Base-by-base conservation (phyloP, 345 rosid genomes). In the Hypericum androsaemum region DNA sequence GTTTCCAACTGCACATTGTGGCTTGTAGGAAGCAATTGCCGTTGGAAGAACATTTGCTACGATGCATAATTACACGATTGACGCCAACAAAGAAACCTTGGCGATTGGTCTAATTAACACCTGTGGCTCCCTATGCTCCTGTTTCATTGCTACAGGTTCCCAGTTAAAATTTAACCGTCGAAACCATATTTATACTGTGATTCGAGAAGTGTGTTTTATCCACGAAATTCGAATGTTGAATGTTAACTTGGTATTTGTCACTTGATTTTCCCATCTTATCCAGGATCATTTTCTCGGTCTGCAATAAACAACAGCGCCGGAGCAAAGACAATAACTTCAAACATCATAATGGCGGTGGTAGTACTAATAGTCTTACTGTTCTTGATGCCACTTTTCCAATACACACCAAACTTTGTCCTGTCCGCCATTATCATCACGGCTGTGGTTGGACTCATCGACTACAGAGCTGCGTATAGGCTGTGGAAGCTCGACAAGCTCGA, bases 61-160 rank as follows among this genome's bases (percentile, higher is more conserved):
- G 14, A 55, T 94, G 43, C 74, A 75, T 57, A 86, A 86, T 64
- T 94, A 94, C 64, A 95, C 86, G 66, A 85, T 94, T 45, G 96
- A 88, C 57, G 99, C 95, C 7, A 94, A 88, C 81, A 86, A 94
- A 74, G 99, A 94, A 77, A 94, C 88, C 97, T 75, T 94, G 78
- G 97, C 97, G 15, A 86, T 88, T 10, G 99, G 99, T 52, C 43
- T 86, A 47, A 94, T 94, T 97, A 94, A 94, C 79, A 77, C 88
- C 67, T 86, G 80, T n/a, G n/a, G n/a, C n/a, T n/a, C n/a, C n/a
- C n/a, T n/a, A n/a, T n/a, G n/a, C n/a, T n/a, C n/a, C n/a, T n/a
- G n/a, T n/a, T n/a, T n/a, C n/a, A n/a, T n/a, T n/a, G n/a, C n/a
- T n/a, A n/a, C n/a, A n/a, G n/a, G n/a, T n/a, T n/a, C n/a, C n/a